These are phyloP conservation scores for Pedinophyceae sp. DNA, from an alignment of 139 green algal species.

Conservation along the genomic window DNA sequence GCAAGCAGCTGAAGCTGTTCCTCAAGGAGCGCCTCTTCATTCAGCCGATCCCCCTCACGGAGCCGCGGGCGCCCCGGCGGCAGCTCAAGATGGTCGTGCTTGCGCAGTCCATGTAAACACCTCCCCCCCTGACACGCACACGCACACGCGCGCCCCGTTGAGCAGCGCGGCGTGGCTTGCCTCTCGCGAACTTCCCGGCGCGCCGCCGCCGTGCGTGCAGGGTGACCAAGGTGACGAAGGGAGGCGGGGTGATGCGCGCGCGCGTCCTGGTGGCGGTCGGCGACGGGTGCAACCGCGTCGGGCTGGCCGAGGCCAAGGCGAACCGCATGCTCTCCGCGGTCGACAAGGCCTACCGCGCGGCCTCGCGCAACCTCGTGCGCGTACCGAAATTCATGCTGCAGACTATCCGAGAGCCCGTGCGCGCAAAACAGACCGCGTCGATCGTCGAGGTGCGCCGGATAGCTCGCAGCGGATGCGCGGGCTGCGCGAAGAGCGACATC, in stretches of 20 bases:
- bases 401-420: neutral
- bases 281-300: neutral
- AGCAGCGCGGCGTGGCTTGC: neutral
- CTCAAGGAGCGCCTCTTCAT: too few relatives aligned
- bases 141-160: neutral
- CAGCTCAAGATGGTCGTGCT: too few relatives aligned
- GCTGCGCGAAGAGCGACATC: too few relatives aligned
- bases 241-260: neutral
- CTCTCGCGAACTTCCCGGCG: too few relatives aligned
- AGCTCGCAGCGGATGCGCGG: too few relatives aligned
- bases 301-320: neutral
- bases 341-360: neutral
- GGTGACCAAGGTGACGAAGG: neutral
- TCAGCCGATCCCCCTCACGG: neutral
- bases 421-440: neutral
- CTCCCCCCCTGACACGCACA: neutral
- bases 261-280: neutral
- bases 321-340: neutral
- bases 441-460: neutral
- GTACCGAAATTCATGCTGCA: neutral
- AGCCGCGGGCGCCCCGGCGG: too few relatives aligned
- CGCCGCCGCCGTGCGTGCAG: too few relatives aligned
- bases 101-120: too few relatives aligned
- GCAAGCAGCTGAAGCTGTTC: too few relatives aligned
- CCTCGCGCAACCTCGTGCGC: neutral